A percentile compares a stretch with the other conserved stretches of the same genome.
Evolutionary conservation across 139 green algal genomes (phyloP).

Genomic region (Marvania coccoides): DNA sequence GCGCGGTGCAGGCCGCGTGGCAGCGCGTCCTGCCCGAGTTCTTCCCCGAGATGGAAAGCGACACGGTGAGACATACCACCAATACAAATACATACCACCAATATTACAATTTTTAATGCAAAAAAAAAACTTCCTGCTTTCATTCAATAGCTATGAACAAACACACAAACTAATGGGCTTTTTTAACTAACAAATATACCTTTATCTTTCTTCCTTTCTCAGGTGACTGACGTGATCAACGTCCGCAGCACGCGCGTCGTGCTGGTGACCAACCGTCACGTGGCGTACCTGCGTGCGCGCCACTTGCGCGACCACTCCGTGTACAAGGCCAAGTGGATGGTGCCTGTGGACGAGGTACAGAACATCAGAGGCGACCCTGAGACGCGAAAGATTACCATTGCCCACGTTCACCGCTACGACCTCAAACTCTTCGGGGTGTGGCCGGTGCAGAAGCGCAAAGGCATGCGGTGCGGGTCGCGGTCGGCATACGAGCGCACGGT

Average conservation of each 20-base stretch:
- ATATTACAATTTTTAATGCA: neutral
- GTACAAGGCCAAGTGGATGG: slow-evolving; percentile 43
- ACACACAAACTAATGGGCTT: too few relatives aligned
- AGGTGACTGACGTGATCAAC: slow-evolving; percentile 53
- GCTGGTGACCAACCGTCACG: slow-evolving; percentile 61
- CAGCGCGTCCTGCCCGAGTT: slow-evolving; percentile 52
- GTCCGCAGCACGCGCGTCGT: slow-evolving; percentile 48
- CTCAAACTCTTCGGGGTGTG: slow-evolving; percentile 35
- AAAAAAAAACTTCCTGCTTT: neutral
- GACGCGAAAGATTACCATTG: slow-evolving; percentile 32
- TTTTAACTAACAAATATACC: too few relatives aligned
- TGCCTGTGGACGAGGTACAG: slow-evolving; percentile 37
- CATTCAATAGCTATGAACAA: too few relatives aligned
- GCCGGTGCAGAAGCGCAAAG: slow-evolving; percentile 33
- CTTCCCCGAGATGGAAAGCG: slow-evolving; percentile 34
- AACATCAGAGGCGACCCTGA: slow-evolving; percentile 38
- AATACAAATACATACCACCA: neutral
- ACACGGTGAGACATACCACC: too few relatives aligned
- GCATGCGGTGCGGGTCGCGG: slow-evolving; percentile 26
- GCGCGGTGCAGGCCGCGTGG: slow-evolving; percentile 45
- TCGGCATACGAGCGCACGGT: slow-evolving; percentile 31
- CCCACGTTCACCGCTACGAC: slow-evolving; percentile 33
- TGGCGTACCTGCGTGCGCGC: slow-evolving; percentile 52
- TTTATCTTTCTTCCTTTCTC: neutral
- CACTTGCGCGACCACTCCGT: slow-evolving; percentile 16